Percentiles rank a stretch among this genome's conserved stretches.
Evolutionary conservation across 495 filamentous ascomycete species (phyloP).

Genomic region (Cairneyella variabilis): DNA sequence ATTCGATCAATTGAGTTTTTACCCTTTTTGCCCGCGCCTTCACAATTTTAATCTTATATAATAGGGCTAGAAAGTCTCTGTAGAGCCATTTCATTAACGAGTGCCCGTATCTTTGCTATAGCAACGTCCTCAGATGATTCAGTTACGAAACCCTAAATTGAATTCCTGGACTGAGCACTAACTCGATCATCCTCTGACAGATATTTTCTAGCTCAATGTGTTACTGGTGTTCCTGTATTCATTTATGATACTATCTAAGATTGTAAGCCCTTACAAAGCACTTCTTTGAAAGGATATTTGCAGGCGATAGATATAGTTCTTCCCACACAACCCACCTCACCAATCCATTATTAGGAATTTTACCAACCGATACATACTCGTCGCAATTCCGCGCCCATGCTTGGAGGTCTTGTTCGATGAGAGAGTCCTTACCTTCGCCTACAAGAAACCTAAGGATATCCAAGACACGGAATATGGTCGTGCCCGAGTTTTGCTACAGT

Average conservation of each 20-base stretch:
- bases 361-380: constrained; percentile 5
- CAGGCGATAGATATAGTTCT: constrained; percentile 1
- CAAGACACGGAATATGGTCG: constrained; percentile 5
- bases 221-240: not conserved
- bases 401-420: constrained; percentile 10
- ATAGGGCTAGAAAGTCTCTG: constrained; percentile 12
- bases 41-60: constrained; percentile 7
- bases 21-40: no score
- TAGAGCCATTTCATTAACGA: constrained; percentile 11
- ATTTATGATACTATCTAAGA: constrained; percentile 4
- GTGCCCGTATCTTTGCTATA: constrained; percentile 6
- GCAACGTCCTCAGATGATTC: constrained; percentile 7
- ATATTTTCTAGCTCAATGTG: constrained; percentile 11
- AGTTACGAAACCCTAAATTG: constrained; percentile 5
- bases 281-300: not conserved
- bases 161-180: constrained; percentile 8
- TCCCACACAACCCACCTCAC: constrained; percentile 8
- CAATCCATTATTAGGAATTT: constrained; percentile 9
- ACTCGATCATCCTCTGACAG: constrained; percentile 10
- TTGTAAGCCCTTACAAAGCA: constrained; percentile 3
- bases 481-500: constrained; percentile 3
- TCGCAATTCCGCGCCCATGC: constrained; percentile 4
- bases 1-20: no score
- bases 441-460: constrained; percentile 4
- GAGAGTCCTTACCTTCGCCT: not conserved